Base-by-base conservation (phyloP, 805 yeast genomes). In the Candida sphagnicola region DNA sequence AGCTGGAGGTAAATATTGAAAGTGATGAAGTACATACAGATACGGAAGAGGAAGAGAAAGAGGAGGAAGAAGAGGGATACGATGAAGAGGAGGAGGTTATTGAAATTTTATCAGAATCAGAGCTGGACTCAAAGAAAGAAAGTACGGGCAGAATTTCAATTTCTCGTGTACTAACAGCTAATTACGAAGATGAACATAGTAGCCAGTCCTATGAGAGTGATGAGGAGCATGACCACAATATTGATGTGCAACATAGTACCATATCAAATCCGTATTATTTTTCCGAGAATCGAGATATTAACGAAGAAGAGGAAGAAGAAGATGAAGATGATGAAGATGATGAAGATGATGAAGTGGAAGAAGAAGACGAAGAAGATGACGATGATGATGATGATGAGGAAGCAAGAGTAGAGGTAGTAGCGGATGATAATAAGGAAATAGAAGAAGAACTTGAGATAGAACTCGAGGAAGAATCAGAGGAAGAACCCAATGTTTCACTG, bases 61-160 rank as follows among this genome's bases (percentile, higher is more conserved):
- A 21, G 6, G 24, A 26, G n/a, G 29, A 8, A 26, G 29, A 12
- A 26, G 15, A 26, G 15, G 12, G n/a, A 5, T 5, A n/a, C 15
- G 41, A 35, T 18, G 46, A 41, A 26, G 50, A 33, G 79, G 81
- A 41, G 69, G 82, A 39, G 80, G 87, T 3, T 53, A 26, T 37
- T 18, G 47, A 47, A 34, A 37, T 62, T 31, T 74, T 75, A 18
- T 42, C 48, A 5, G 34, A 26, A 12, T 26, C 29, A 26, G 29
- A 26, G 15, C 29, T 13, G 15, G 29, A 26, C n/a, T 10, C 15
- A 5, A 13, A 12, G 5, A 8, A 8, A 10, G 15, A 8, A 26
- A 26, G 29, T 26, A 12, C 8, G 13, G 12, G 15, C 29, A 26
- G 12, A 13, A 8, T 26, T 26, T 26, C 29, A 5, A 26, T 26